Evolutionary conservation across 2,329 filamentous ascomycete genomes (phyloP), one percentile per base, ranked within the genome.

Genomic region (Alternaria panax): DNA sequence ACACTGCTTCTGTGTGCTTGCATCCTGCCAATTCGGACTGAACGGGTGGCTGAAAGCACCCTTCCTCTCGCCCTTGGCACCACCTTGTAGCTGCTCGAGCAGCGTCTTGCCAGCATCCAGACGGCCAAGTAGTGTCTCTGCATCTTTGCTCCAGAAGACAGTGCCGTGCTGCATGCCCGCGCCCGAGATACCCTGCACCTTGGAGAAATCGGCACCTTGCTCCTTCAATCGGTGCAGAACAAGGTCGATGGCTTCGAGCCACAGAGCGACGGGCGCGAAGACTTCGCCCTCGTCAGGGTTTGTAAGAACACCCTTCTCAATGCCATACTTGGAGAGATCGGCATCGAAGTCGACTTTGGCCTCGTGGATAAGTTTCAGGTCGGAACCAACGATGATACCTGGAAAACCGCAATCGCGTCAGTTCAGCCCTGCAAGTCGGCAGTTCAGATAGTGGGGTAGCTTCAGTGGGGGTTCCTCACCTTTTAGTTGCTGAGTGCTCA

Each of bases 161-260:
- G 94, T 98, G 32, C 95, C 95, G 79, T 98, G 95, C 83, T 99
- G 95, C 86, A 98, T 96, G 54, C 95, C 93, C 16, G 94, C 93
- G 63, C 93, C 95, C 72, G 92, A 94, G 68, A 99, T 86, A 28
- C 92, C 94, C 72, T 86, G 88, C 64, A 99, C 88, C 51, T 87
- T 86, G 52, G 84, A 80, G 71, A 97, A 90, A 67, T 93, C 90
- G 55, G 92, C 86, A 1, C 88, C 88, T 60, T 88, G 85, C 41
- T 88, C 84, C 68, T 86, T 84, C 63, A 99, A 84, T 16, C 91
- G 88, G 47, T 84, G 80, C 56, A 98, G 85, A 16, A 97, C 92
- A 18, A 94, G 87, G 75, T 98, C 93, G 43, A 98, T 82, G 22
- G 94, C 92, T 78, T 98, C 94, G 60, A 98, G 86, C 91, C 93